Evolutionary conservation across 2,329 filamentous ascomycete species (phyloP).

Genomic region (Orbilia quercus): DNA sequence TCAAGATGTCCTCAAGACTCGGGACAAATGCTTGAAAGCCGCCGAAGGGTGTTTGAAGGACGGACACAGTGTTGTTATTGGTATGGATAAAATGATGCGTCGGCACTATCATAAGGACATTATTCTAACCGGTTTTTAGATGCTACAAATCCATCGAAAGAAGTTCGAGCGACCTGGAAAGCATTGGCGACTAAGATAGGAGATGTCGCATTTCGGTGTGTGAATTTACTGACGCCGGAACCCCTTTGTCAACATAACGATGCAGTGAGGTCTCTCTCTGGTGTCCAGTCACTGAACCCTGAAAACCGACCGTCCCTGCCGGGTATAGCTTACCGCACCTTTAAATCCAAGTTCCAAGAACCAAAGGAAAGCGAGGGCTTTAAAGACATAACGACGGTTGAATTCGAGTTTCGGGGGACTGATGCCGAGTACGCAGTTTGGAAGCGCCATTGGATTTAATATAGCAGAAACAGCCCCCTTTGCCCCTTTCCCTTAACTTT

Average conservation of each 20-base stretch:
- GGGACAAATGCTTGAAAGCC: slow-evolving; percentile 75
- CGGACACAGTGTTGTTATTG: slow-evolving; percentile 78
- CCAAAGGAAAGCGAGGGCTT: slow-evolving; percentile 83
- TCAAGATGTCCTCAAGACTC: slow-evolving; percentile 84
- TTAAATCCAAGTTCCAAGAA: slow-evolving; percentile 76
- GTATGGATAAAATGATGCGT: slow-evolving; percentile 65
- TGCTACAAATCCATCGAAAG: slow-evolving; percentile 90
- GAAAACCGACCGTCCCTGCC: slow-evolving; percentile 80
- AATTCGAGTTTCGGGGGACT: slow-evolving; percentile 72
- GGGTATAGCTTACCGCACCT: slow-evolving; percentile 81
- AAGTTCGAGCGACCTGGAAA: slow-evolving; percentile 82
- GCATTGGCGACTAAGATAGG: slow-evolving; percentile 74
- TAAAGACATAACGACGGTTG: slow-evolving; percentile 77
- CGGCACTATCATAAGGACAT: slow-evolving; percentile 9
- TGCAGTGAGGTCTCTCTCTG: slow-evolving; percentile 70
- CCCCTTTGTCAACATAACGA: slow-evolving; percentile 87
- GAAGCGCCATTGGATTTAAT: slow-evolving; percentile 43
- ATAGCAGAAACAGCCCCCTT: background rate
- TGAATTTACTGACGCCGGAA: slow-evolving; percentile 81
- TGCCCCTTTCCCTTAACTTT: background rate
- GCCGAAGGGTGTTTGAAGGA: slow-evolving; percentile 74
- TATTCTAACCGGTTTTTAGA: slow-evolving; percentile 68
- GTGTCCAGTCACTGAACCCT: slow-evolving; percentile 71
- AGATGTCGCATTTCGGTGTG: slow-evolving; percentile 80
- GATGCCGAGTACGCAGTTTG: slow-evolving; percentile 45